Conservation (phyloP, 495 filamentous ascomycete species). For the Xylaria intraflava region DNA sequence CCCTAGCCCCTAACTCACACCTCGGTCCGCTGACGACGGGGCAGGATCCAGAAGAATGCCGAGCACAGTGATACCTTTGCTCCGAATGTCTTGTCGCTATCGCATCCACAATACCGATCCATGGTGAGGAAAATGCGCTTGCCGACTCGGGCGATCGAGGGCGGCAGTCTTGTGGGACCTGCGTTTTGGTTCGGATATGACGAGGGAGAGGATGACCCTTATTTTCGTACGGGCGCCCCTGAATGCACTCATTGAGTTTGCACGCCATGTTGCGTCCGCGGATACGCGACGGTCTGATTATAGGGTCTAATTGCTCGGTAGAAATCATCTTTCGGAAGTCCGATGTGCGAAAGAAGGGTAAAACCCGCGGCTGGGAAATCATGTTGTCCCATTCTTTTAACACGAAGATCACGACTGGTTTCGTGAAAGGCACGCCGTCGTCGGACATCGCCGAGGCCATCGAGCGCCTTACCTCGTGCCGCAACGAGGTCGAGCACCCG, state of each 20-base stretch:
- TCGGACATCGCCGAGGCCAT: slow-evolving; percentile 43
- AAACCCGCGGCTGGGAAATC: slow-evolving; percentile 51
- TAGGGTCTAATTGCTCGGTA: slow-evolving; percentile 11
- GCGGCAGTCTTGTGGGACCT: slow-evolving; percentile 45
- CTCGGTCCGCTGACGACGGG: slow-evolving; percentile 7
- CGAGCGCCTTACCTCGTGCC: slow-evolving; percentile 40
- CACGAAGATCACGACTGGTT: slow-evolving; percentile 46
- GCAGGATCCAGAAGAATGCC: slow-evolving; percentile 47
- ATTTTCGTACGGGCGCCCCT: slow-evolving; percentile 38
- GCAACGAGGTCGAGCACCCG: slow-evolving; percentile 43
- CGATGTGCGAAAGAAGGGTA: slow-evolving; percentile 52
- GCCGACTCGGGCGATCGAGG: slow-evolving; percentile 47
- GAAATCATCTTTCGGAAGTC: slow-evolving; percentile 52
- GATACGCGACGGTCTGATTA: not conserved
- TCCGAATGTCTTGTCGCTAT: slow-evolving; percentile 39
- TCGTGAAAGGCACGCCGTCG: slow-evolving; percentile 46
- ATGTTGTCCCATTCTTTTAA: slow-evolving; percentile 51
- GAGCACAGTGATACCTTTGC: slow-evolving; percentile 45
- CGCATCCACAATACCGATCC: slow-evolving; percentile 31
- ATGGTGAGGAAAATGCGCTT: slow-evolving; percentile 35
- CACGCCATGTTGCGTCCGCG: not conserved
- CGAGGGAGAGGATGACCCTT: slow-evolving; percentile 43
- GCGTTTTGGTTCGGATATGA: slow-evolving; percentile 52
- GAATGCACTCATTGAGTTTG: not conserved
- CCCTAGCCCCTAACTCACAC: not conserved